Conservation (phyloP, 2,329 filamentous ascomycete genomes). For the Myriangium duriaei region DNA sequence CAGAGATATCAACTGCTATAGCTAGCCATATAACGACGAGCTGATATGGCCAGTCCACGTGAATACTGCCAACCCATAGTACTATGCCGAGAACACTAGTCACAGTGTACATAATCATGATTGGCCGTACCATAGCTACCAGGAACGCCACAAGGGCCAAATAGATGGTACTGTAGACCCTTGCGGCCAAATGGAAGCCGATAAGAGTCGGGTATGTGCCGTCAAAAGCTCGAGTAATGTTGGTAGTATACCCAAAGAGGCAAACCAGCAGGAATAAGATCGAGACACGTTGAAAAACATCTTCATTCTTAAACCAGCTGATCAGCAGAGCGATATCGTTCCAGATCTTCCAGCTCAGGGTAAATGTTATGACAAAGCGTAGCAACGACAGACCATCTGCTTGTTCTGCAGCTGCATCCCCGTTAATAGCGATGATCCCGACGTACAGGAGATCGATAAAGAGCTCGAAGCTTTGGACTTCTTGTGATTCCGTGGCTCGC, state of each 20-base stretch:
- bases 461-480: constrained; percentile 52
- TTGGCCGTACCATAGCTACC: constrained; percentile 45
- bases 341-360: constrained; percentile 54
- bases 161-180: constrained; percentile 41
- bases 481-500: constrained; percentile 45
- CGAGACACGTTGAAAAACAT: constrained; percentile 45
- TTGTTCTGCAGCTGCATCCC: constrained; percentile 46
- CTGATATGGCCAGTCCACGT: constrained; percentile 42
- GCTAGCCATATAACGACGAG: constrained; percentile 46
- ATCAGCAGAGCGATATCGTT: constrained; percentile 44
- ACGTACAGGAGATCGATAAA: constrained; percentile 54
- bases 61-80: constrained; percentile 49
- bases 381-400: constrained; percentile 44
- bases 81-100: constrained; percentile 36
- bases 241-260: constrained; percentile 50
- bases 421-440: constrained; percentile 52
- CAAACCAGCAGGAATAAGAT: constrained; percentile 50
- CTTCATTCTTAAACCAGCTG: constrained; percentile 50
- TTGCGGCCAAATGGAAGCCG: constrained; percentile 46
- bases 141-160: constrained; percentile 34
- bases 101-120: constrained; percentile 40
- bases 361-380: constrained; percentile 48
- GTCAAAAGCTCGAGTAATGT: constrained; percentile 46
- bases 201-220: constrained; percentile 46
- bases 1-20: constrained; percentile 42